A percentile compares a stretch with the other conserved stretches of the same genome.
Conservation (phyloP, 2,329 filamentous ascomycete genomes). For the Neonectria neomacrospora region DNA sequence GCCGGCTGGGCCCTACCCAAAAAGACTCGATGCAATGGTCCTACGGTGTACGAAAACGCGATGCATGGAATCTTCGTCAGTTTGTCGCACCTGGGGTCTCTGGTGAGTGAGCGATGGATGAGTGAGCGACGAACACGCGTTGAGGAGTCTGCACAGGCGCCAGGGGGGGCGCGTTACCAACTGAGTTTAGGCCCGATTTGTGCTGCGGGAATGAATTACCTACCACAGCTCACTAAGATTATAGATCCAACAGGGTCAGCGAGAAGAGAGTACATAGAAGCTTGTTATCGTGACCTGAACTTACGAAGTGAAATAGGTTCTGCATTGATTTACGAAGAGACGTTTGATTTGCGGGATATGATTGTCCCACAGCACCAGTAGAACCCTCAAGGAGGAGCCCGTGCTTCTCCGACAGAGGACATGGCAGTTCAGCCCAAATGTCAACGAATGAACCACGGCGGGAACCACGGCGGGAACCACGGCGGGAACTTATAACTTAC, state of each 20-base stretch:
- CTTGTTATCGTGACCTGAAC: neutral
- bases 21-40: conserved; percentile 14
- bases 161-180: conserved; percentile 31
- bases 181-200: conserved; percentile 25
- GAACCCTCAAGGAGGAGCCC: neutral
- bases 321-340: neutral
- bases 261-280: neutral
- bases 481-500: neutral
- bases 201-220: conserved; percentile 2
- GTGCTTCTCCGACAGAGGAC: neutral
- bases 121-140: conserved; percentile 29
- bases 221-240: neutral
- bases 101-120: conserved; percentile 34
- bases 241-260: neutral
- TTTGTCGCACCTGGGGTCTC: conserved; percentile 32
- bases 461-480: too few relatives aligned
- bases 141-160: conserved; percentile 32
- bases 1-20: conserved; percentile 23
- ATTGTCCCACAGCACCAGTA: neutral
- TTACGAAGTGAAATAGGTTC: neutral
- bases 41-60: conserved; percentile 18
- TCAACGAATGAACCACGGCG: neutral
- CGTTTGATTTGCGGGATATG: neutral
- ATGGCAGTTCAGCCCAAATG: neutral
- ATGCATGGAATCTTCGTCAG: conserved; percentile 23